phyloP scores from a whole-genome alignment of 2,329 filamentous ascomycete genomes.

The Penicillium verrucosum region DNA sequence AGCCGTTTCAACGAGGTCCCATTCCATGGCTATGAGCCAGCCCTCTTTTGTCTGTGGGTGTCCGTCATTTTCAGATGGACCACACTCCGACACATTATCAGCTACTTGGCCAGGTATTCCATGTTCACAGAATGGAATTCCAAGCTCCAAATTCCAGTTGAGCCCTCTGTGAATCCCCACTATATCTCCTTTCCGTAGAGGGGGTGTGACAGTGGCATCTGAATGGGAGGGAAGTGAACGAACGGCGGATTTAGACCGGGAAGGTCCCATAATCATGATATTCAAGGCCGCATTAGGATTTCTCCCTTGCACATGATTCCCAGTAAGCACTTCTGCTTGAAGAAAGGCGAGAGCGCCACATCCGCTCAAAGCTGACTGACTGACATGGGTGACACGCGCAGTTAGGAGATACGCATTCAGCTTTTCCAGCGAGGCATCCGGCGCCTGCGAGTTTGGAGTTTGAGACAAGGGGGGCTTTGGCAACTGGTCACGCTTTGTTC shows the following conservation, averaged over 20 bases:
- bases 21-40: constrained; percentile 41
- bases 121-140: background rate
- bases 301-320: background rate
- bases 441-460: background rate
- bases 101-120: too few relatives aligned
- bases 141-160: constrained; percentile 37
- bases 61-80: background rate
- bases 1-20: constrained; percentile 32
- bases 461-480: background rate
- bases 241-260: constrained; percentile 14
- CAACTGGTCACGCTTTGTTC: constrained; percentile 29
- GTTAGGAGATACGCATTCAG: constrained; percentile 18
- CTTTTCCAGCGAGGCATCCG: background rate
- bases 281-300: constrained; percentile 6
- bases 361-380: constrained; percentile 19
- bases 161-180: constrained; percentile 34
- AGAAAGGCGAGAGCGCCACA: constrained; percentile 30
- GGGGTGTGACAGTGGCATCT: background rate
- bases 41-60: constrained; percentile 7
- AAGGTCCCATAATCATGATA: constrained; percentile 30
- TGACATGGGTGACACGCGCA: constrained; percentile 17
- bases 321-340: constrained; percentile 1
- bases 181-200: constrained; percentile 19
- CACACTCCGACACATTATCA: background rate
- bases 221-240: background rate